Evolutionary conservation across 2,329 filamentous ascomycete genomes (phyloP).

Genomic region (Penicillium occitanis): DNA sequence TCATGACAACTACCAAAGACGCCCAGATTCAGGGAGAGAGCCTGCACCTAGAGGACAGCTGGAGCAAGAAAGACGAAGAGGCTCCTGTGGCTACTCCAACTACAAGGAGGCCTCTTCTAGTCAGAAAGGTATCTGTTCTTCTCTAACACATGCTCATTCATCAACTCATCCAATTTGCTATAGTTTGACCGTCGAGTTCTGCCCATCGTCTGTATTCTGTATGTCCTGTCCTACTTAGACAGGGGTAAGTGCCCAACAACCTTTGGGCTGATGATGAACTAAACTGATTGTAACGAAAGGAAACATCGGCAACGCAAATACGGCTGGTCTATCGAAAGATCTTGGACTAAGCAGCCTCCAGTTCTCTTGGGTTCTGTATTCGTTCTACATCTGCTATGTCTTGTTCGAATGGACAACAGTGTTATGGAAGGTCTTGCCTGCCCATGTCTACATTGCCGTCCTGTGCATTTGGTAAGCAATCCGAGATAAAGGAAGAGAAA

Average conservation of each 20-base stretch:
- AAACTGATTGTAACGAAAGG: neutral
- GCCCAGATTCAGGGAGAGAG: neutral
- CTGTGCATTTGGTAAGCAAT: neutral
- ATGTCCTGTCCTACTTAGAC: neutral
- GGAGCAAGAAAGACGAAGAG: neutral
- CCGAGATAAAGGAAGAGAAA: neutral
- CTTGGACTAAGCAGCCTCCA: conserved; percentile 17
- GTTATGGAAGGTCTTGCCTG: conserved; percentile 6
- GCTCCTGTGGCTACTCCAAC: neutral
- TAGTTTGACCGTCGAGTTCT: neutral
- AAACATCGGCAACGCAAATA: conserved; percentile 21
- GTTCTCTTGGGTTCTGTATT: conserved; percentile 19
- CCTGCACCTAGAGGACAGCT: neutral
- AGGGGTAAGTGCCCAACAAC: neutral
- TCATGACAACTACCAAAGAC: neutral
- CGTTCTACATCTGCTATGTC: conserved; percentile 18
- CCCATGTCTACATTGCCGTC: neutral
- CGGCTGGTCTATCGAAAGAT: conserved; percentile 16
- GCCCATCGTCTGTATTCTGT: neutral
- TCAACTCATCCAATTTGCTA: neutral
- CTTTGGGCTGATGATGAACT: neutral
- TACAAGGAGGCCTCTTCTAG: neutral
- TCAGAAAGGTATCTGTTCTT: neutral
- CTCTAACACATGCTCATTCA: neutral
- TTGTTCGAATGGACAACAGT: conserved; percentile 18